Evolutionary conservation across 345 rosid genomes (phyloP).

Genomic region (Rhodamnia argentea): DNA sequence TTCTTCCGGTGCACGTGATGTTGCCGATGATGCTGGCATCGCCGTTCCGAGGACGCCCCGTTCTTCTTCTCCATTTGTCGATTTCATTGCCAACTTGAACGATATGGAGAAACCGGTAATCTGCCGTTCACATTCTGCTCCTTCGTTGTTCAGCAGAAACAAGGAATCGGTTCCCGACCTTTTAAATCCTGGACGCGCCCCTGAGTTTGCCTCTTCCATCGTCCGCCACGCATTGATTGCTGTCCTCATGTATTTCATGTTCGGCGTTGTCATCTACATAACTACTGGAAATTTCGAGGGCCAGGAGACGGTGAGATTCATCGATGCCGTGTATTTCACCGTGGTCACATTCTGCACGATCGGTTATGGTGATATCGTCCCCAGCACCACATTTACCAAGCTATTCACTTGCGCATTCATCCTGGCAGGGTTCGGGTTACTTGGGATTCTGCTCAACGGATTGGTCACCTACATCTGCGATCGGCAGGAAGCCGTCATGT

Average conservation of each 20-base stretch:
- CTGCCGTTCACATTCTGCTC: conserved; percentile 42
- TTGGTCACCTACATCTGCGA: conserved; percentile 55
- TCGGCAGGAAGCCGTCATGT: conserved; percentile 39
- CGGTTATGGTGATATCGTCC: conserved; percentile 61
- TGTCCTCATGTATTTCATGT: conserved; percentile 21
- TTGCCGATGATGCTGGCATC: conserved; percentile 11
- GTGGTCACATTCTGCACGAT: conserved; percentile 62
- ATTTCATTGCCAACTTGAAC: conserved; percentile 35
- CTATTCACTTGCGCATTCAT: conserved; percentile 47
- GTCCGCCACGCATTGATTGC: conserved; percentile 43
- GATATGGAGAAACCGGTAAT: conserved; percentile 9
- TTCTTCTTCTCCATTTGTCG: conserved; percentile 12
- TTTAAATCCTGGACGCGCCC: conserved; percentile 6
- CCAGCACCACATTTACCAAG: conserved; percentile 43
- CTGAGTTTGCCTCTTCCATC: conserved; percentile 24
- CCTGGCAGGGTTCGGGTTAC: conserved; percentile 48
- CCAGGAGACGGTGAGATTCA: conserved; percentile 19
- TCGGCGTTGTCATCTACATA: conserved; percentile 21
- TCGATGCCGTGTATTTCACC: conserved; percentile 52
- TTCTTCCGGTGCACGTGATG: conserved; percentile 7
- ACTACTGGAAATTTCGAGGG: conserved; percentile 29
- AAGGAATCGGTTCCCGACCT: conserved; percentile 12
- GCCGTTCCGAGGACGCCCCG: conserved; percentile 18
- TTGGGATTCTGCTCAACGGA: conserved; percentile 51
- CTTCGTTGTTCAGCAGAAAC: conserved; percentile 30